Conservation (phyloP, 805 yeast species). For the Nakazawaea ernobii region DNA sequence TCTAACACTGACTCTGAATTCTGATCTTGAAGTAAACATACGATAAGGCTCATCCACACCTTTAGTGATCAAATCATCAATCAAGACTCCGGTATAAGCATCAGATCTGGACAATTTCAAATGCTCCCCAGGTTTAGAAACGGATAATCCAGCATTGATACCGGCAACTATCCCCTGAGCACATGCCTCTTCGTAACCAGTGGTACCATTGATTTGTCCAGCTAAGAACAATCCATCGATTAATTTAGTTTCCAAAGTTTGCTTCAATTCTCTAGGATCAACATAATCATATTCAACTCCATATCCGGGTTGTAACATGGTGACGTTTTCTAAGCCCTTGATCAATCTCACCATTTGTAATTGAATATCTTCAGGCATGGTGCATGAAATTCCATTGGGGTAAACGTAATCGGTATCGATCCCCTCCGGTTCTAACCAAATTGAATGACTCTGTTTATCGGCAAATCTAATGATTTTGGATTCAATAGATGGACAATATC, state of each 20-base stretch:
- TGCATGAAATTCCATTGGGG: constrained; percentile 94
- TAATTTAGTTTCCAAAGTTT: constrained; percentile 75
- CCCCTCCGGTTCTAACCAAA: constrained; percentile 98
- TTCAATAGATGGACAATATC: constrained; percentile 97
- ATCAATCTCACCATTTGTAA: constrained; percentile 65
- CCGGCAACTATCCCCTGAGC: constrained; percentile 97
- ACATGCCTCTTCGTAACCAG: constrained; percentile 98
- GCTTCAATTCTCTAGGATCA: constrained; percentile 81
- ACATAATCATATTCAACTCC: constrained; percentile 99
- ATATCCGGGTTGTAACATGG: constrained; percentile 92
- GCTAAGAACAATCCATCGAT: constrained; percentile 81
- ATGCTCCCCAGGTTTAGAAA: constrained; percentile 23
- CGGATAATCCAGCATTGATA: constrained; percentile 77
- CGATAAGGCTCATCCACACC: constrained; percentile 97
- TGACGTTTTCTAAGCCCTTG: constrained; percentile 83
- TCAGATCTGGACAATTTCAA: constrained; percentile 66
- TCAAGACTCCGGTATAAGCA: constrained; percentile 87
- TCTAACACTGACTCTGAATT: constrained; percentile 82
- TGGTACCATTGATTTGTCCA: constrained; percentile 97
- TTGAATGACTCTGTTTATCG: constrained; percentile 67
- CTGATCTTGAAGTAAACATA: constrained; percentile 96
- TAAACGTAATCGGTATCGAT: constrained; percentile 79
- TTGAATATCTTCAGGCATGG: constrained; percentile 95
- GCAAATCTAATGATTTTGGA: constrained; percentile 79
- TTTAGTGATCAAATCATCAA: constrained; percentile 90